A percentile compares a stretch with the other conserved stretches of the same genome.
Conservation (phyloP, 352 stramenopile species). For the Pythium aquatile region DNA sequence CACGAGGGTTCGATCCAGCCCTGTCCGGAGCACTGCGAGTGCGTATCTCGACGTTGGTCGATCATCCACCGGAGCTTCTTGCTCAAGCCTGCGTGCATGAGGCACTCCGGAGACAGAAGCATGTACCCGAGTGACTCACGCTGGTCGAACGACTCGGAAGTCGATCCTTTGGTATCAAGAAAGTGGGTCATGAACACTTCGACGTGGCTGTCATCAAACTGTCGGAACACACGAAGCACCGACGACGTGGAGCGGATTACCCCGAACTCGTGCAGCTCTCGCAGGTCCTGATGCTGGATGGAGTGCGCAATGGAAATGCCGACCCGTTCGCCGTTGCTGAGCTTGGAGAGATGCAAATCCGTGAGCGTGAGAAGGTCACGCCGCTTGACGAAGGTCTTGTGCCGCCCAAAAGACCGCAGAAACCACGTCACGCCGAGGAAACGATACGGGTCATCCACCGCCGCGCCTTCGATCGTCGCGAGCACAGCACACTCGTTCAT, state of each 20-base stretch:
- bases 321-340: conserved; percentile 42
- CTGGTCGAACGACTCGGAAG: conserved; percentile 6
- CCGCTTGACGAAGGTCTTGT: conserved; percentile 43
- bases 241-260: conserved; percentile 41
- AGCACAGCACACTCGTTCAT: conserved; percentile 33
- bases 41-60: neutral
- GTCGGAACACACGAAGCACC: conserved; percentile 41
- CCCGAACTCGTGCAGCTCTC: conserved; percentile 33
- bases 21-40: conserved; percentile 8
- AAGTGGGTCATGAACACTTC: conserved; percentile 50
- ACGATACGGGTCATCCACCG: conserved; percentile 30
- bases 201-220: conserved; percentile 37
- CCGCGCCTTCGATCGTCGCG: conserved; percentile 25
- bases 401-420: conserved; percentile 26
- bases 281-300: conserved; percentile 47
- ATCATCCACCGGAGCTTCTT: conserved; percentile 52
- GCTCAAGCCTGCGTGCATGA: conserved; percentile 28
- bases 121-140: conserved; percentile 26
- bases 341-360: neutral
- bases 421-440: conserved; percentile 37
- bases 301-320: conserved; percentile 49
- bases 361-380: conserved; percentile 29
- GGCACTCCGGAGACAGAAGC: neutral
- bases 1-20: conserved; percentile 11
- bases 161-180: conserved; percentile 23